Evolutionary conservation across 2,329 filamentous ascomycete species (phyloP).

Genomic region (Microsporum canis): DNA sequence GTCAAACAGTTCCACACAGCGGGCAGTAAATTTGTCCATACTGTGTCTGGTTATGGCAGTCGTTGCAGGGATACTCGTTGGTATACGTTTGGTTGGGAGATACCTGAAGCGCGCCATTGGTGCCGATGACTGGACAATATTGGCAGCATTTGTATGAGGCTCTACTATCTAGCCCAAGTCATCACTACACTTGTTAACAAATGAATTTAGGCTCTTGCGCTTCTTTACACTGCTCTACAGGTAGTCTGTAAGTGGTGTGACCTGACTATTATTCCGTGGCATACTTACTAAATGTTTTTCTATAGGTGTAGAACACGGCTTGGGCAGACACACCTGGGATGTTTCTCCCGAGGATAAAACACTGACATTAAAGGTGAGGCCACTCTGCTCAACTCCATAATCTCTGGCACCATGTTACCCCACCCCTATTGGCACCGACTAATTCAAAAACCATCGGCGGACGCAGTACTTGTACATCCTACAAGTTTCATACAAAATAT

Average conservation of each 20-base stretch:
- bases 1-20: neutral
- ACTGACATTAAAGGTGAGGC: conserved; percentile 7
- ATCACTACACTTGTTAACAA: neutral
- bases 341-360: conserved; percentile 2
- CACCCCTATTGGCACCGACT: neutral
- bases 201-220: neutral
- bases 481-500: conserved; percentile 9
- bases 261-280: neutral
- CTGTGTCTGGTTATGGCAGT: conserved; percentile 13
- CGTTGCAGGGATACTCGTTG: conserved; percentile 16
- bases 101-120: conserved; percentile 14
- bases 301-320: conserved; percentile 21
- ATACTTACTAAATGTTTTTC: neutral
- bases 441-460: neutral
- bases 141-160: conserved; percentile 15
- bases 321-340: conserved; percentile 18
- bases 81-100: conserved; percentile 14
- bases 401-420: neutral
- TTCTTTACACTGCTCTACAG: conserved; percentile 4
- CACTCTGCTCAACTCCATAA: neutral
- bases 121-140: conserved; percentile 19
- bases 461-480: conserved; percentile 6
- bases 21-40: neutral
- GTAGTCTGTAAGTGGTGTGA: conserved; percentile 5
- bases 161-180: neutral